phyloP scores from a whole-genome alignment of 1,284 basidiomycete genomes.

The Leucoagaricus sp. region DNA sequence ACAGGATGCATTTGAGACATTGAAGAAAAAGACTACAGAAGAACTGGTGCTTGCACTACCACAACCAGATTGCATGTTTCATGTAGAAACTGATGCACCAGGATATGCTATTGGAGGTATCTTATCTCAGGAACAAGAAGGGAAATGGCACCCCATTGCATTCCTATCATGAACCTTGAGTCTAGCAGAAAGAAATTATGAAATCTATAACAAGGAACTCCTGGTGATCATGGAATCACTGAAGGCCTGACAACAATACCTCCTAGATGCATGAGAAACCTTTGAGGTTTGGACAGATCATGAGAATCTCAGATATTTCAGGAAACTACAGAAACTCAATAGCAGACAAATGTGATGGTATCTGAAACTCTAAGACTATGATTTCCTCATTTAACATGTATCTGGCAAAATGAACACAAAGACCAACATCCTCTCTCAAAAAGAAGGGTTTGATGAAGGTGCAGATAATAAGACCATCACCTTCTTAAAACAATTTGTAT shows the following conservation, averaged over 20 bases:
- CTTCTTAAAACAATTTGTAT: no score
- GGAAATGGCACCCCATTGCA: neutral
- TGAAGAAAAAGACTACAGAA: slow-evolving; percentile 20
- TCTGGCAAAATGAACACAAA: no score
- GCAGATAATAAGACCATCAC: no score
- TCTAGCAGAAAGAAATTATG: neutral
- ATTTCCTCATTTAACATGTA: no score
- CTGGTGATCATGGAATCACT: slow-evolving; percentile 39
- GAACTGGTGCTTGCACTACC: neutral
- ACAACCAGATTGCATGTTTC: neutral
- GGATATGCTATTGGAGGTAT: slow-evolving; percentile 4
- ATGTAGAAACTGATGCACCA: no score
- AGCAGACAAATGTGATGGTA: slow-evolving; percentile 43
- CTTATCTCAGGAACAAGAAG: slow-evolving; percentile 1
- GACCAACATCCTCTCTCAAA: no score
- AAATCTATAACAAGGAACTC: slow-evolving; percentile 30
- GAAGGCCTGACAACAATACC: slow-evolving; percentile 37
- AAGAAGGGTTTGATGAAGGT: no score
- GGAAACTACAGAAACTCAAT: slow-evolving; percentile 33
- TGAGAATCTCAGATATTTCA: no score
- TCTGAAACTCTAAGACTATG: slow-evolving; percentile 17
- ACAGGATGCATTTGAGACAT: slow-evolving; percentile 14
- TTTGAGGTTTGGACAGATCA: slow-evolving; percentile 42
- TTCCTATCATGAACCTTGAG: neutral
- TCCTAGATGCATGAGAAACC: slow-evolving; percentile 23